phyloP scores from a whole-genome alignment of 192 early-diverging fungal species.

The Coemansia sp. region DNA sequence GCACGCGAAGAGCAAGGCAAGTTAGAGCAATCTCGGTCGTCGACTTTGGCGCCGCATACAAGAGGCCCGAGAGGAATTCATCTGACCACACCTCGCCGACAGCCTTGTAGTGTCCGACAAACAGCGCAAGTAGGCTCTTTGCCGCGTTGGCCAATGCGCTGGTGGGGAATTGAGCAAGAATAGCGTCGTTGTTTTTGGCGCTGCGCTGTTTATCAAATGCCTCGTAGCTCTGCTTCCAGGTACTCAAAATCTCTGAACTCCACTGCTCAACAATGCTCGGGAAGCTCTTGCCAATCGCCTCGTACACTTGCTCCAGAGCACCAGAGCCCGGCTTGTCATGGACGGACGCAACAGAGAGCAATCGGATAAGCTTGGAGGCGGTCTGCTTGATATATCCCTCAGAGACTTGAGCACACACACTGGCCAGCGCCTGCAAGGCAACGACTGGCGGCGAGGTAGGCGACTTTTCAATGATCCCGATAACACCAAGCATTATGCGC shows the following conservation, averaged over 20 bases:
- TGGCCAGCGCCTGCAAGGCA: slow-evolving; percentile 34
- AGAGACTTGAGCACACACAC: slow-evolving; percentile 26
- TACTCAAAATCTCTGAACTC: slow-evolving; percentile 12
- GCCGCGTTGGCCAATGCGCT: slow-evolving; percentile 21
- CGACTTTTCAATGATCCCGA: slow-evolving; percentile 24
- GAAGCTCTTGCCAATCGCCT: slow-evolving; percentile 20
- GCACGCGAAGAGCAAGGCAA: slow-evolving; percentile 37
- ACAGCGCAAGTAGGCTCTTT: slow-evolving; percentile 35
- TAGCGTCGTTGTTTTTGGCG: slow-evolving; percentile 16
- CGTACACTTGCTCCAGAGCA: slow-evolving; percentile 29
- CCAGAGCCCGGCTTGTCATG: slow-evolving; percentile 21
- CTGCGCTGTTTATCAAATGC: slow-evolving; percentile 15
- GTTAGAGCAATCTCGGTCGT: slow-evolving; percentile 10
- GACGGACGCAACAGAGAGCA: slow-evolving; percentile 25
- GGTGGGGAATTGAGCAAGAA: slow-evolving; percentile 36
- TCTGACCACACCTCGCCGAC: slow-evolving; percentile 21
- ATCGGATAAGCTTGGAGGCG: slow-evolving; percentile 10
- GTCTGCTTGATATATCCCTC: slow-evolving; percentile 4
- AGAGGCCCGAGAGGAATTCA: slow-evolving; percentile 18
- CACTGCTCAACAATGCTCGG: slow-evolving; percentile 16
- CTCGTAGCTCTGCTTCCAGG: slow-evolving; percentile 18
- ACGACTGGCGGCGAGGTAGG: slow-evolving; percentile 27
- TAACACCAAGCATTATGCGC: slow-evolving; percentile 12
- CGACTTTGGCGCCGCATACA: slow-evolving; percentile 9
- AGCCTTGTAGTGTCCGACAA: slow-evolving; percentile 22